Conservation (phyloP, 2,329 filamentous ascomycete genomes). For the Trichoderma cornu-damae region DNA sequence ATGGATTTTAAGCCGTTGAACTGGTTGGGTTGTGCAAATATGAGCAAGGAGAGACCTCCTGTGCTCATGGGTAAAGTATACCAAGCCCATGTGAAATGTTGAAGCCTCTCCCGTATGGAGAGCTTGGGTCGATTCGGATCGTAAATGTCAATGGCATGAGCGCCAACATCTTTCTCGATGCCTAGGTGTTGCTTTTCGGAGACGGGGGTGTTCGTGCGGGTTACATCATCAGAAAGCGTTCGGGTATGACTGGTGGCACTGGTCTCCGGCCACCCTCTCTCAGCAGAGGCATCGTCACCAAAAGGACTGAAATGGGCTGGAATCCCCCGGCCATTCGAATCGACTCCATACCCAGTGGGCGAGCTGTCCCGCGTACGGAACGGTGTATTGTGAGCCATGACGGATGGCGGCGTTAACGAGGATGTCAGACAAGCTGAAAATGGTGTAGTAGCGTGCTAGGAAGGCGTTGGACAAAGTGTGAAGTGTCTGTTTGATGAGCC, state of each 20-base stretch:
- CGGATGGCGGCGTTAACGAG: neutral
- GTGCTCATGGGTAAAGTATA: constrained; percentile 72
- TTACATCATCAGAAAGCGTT: constrained; percentile 3
- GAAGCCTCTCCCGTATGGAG: constrained; percentile 41
- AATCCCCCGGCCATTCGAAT: neutral
- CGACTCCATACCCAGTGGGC: constrained; percentile 10
- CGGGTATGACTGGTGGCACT: constrained; percentile 4
- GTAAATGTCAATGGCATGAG: constrained; percentile 21
- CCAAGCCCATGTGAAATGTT: constrained; percentile 67
- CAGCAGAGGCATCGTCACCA: neutral
- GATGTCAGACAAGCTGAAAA: neutral
- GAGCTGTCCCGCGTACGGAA: constrained; percentile 8
- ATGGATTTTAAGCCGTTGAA: constrained; percentile 61
- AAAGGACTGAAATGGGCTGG: neutral
- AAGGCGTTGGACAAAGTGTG: neutral
- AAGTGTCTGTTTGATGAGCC: neutral
- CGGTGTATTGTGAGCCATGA: neutral
- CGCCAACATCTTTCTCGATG: neutral
- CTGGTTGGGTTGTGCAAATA: constrained; percentile 57
- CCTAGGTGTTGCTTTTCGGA: neutral
- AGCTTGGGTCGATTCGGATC: constrained; percentile 30
- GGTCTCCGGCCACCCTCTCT: neutral
- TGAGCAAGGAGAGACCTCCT: constrained; percentile 61
- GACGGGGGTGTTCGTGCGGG: constrained; percentile 1
- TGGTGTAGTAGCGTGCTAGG: neutral